These are phyloP conservation scores for Trichoderma harzianum DNA, from an alignment of 2,329 filamentous ascomycete genomes.

Conservation along the genomic window DNA sequence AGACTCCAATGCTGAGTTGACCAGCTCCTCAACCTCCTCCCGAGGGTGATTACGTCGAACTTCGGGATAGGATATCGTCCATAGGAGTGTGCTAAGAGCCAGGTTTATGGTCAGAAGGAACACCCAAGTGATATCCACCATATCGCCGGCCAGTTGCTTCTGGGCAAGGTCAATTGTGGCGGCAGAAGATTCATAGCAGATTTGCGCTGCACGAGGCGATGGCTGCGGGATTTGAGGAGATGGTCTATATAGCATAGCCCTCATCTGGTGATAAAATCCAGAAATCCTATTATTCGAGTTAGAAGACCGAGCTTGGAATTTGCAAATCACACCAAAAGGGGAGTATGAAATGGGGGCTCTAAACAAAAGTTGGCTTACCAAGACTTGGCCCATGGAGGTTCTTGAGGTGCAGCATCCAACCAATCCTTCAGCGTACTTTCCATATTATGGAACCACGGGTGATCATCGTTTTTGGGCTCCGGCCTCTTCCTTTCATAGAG, in stretches of 20 bases:
- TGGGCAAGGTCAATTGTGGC: slow-evolving; percentile 79
- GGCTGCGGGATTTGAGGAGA: slow-evolving; percentile 90
- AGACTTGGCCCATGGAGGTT: slow-evolving; percentile 67
- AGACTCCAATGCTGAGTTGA: slow-evolving; percentile 72
- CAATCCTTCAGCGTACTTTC: slow-evolving; percentile 74
- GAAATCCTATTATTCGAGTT: slow-evolving; percentile 48
- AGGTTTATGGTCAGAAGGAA: slow-evolving; percentile 88
- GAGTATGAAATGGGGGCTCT: neutral
- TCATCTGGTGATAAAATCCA: slow-evolving; percentile 77
- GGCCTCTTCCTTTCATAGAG: slow-evolving; percentile 81
- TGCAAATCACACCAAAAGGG: neutral
- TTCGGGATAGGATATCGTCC: slow-evolving; percentile 84
- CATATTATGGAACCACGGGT: slow-evolving; percentile 86
- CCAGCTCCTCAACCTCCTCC: slow-evolving; percentile 71
- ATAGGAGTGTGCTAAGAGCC: slow-evolving; percentile 86
- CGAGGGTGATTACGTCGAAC: slow-evolving; percentile 70
- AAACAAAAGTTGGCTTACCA: slow-evolving; percentile 56
- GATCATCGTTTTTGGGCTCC: slow-evolving; percentile 71
- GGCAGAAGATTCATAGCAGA: slow-evolving; percentile 78
- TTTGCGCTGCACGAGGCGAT: slow-evolving; percentile 70
- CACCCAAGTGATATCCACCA: slow-evolving; percentile 88
- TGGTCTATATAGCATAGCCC: slow-evolving; percentile 82
- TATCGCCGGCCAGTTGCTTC: slow-evolving; percentile 71
- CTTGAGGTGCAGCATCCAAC: slow-evolving; percentile 71
- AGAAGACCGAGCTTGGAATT: neutral